These are phyloP conservation scores for Sanguinoderma infundibulare DNA, from an alignment of 1,284 basidiomycete genomes.

Conservation along the genomic window DNA sequence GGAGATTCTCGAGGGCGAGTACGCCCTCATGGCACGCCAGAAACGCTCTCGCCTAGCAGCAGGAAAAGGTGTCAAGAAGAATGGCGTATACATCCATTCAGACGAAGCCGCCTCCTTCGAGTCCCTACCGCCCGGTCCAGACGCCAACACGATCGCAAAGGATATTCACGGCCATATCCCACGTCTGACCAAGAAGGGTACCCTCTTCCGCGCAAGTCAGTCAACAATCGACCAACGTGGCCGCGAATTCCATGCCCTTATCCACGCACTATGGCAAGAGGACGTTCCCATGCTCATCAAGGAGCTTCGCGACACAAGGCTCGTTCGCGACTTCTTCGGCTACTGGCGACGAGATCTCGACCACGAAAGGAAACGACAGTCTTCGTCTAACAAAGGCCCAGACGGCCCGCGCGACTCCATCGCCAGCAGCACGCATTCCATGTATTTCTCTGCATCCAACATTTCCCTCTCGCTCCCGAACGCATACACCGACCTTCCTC, in stretches of 20 bases:
- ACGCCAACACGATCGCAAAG: slow-evolving; percentile 67
- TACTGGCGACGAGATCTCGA: slow-evolving; percentile 76
- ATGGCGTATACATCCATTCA: slow-evolving; percentile 67
- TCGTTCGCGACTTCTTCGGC: slow-evolving; percentile 76
- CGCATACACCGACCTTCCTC: slow-evolving; percentile 41
- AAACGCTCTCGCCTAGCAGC: slow-evolving; percentile 65
- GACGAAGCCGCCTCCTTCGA: slow-evolving; percentile 81
- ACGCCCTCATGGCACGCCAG: slow-evolving; percentile 59
- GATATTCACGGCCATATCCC: slow-evolving; percentile 71
- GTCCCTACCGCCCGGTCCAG: slow-evolving; percentile 81
- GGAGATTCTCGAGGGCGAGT: slow-evolving; percentile 67
- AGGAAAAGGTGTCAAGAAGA: slow-evolving; percentile 77
- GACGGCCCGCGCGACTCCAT: slow-evolving; percentile 32
- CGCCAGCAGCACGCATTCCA: slow-evolving; percentile 52
- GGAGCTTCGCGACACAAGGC: slow-evolving; percentile 62
- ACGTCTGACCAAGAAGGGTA: slow-evolving; percentile 68
- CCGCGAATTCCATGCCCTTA: slow-evolving; percentile 59
- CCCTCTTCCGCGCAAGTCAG: slow-evolving; percentile 70
- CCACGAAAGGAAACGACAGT: slow-evolving; percentile 45
- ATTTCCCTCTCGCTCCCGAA: slow-evolving; percentile 40
- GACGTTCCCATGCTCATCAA: slow-evolving; percentile 66
- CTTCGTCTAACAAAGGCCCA: slow-evolving; percentile 12
- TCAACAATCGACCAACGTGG: slow-evolving; percentile 67
- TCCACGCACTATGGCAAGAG: slow-evolving; percentile 59
- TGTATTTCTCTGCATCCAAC: slow-evolving; percentile 56